Evolutionary conservation across 2,329 filamentous ascomycete species (phyloP).

Genomic region (Ustulina deusta): DNA sequence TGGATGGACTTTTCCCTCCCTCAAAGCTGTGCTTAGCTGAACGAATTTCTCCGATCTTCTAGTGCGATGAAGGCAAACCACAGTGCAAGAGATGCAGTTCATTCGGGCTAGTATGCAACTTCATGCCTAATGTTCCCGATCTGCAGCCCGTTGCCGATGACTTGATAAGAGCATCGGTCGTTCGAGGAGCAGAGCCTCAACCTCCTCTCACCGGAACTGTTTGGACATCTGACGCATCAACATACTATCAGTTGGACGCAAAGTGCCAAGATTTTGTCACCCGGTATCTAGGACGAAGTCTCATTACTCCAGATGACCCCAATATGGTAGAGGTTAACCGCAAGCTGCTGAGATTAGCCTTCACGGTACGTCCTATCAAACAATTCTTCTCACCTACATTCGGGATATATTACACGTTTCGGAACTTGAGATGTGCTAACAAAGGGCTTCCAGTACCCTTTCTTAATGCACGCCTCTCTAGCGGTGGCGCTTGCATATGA

Average conservation of each 20-base stretch:
- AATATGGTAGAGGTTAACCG: conserved; percentile 55
- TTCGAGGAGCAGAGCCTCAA: conserved; percentile 39
- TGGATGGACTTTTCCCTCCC: conserved; percentile 36
- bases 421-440: conserved; percentile 27
- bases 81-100: conserved; percentile 57
- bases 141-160: conserved; percentile 53
- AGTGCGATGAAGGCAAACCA: conserved; percentile 63
- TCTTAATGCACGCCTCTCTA: conserved; percentile 60
- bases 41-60: background rate
- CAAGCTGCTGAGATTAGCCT: conserved; percentile 54
- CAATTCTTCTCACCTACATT: background rate
- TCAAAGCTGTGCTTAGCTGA: background rate
- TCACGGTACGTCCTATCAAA: conserved; percentile 50
- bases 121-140: conserved; percentile 52
- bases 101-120: conserved; percentile 62
- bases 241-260: conserved; percentile 53
- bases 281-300: conserved; percentile 55
- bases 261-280: conserved; percentile 58
- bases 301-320: conserved; percentile 54
- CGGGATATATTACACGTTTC: background rate
- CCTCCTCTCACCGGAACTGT: conserved; percentile 44
- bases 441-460: conserved; percentile 53
- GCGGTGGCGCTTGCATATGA: conserved; percentile 58
- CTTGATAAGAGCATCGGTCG: conserved; percentile 37
- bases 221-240: conserved; percentile 47